Conservation (phyloP, 495 filamentous ascomycete genomes). For the Hyaloscypha variabilis region DNA sequence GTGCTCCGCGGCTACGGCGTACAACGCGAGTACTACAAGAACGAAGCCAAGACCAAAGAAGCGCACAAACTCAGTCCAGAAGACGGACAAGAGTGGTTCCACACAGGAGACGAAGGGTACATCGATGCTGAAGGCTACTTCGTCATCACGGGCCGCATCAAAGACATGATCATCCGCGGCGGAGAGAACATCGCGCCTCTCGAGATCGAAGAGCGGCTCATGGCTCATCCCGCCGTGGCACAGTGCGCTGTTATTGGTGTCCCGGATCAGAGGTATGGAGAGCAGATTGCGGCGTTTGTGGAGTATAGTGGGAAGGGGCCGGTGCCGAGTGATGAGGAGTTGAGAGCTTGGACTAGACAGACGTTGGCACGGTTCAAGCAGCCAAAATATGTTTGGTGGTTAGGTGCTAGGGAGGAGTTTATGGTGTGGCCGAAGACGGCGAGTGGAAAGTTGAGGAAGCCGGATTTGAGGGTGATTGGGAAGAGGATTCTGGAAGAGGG, state of each 20-base stretch:
- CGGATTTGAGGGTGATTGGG: constrained; percentile 55
- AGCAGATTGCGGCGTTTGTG: constrained; percentile 68
- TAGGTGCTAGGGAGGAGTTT: constrained; percentile 55
- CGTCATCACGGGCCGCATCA: constrained; percentile 58
- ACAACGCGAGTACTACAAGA: no score
- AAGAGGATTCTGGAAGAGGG: neutral
- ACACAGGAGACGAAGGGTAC: constrained; percentile 34
- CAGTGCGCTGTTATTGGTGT: constrained; percentile 66
- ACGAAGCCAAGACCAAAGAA: no score
- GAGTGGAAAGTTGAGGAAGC: constrained; percentile 73
- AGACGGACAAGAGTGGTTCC: no score
- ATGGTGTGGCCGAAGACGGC: constrained; percentile 56
- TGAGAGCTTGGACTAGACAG: constrained; percentile 61
- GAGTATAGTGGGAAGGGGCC: neutral
- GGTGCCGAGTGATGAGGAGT: constrained; percentile 39
- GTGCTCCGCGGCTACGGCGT: no score
- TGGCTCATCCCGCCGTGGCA: constrained; percentile 55
- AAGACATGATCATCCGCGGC: constrained; percentile 51
- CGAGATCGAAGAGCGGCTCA: constrained; percentile 51
- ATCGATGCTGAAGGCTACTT: constrained; percentile 64
- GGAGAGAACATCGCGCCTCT: constrained; percentile 48
- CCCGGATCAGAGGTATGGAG: constrained; percentile 63
- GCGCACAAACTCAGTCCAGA: no score
- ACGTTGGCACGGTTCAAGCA: constrained; percentile 68
- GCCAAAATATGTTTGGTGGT: constrained; percentile 65